Conservation (phyloP, 139 green algal genomes). For the Prasinococcaceae sp. region DNA sequence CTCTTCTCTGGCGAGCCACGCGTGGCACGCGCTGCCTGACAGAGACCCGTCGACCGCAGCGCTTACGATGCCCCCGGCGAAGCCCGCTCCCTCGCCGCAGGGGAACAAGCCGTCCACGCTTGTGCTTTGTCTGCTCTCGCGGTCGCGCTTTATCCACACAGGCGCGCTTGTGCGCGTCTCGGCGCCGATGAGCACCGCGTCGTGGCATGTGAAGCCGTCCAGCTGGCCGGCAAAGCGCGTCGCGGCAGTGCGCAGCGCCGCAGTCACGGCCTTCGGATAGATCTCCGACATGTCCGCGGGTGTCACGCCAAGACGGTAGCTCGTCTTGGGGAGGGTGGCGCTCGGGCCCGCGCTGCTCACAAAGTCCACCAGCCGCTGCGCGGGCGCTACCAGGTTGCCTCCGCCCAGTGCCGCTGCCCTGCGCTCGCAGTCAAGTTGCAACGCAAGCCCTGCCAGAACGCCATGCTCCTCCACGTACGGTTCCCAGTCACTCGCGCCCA, state of each 20-base stretch:
- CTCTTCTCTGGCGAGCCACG: no score
- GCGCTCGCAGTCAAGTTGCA: slow-evolving; percentile 36
- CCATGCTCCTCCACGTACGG: slow-evolving; percentile 30
- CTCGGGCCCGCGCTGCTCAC: slow-evolving; percentile 19
- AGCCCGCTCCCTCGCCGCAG: slow-evolving; percentile 62
- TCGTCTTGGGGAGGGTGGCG: slow-evolving; percentile 37
- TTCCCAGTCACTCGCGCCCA: slow-evolving; percentile 43
- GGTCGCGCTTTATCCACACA: slow-evolving; percentile 32
- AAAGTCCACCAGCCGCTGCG: slow-evolving; percentile 59
- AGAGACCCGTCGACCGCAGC: slow-evolving; percentile 65
- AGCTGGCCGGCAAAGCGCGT: slow-evolving; percentile 18
- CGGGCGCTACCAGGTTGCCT: slow-evolving; percentile 45
- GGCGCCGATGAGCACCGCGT: slow-evolving; percentile 47
- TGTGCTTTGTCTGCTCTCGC: slow-evolving; percentile 25
- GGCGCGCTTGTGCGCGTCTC: slow-evolving; percentile 65
- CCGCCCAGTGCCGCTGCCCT: slow-evolving; percentile 43
- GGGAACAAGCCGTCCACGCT: slow-evolving; percentile 48
- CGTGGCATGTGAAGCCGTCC: slow-evolving; percentile 35
- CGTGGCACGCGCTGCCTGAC: no score
- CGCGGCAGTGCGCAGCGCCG: slow-evolving; percentile 36
- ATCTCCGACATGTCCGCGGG: slow-evolving; percentile 40
- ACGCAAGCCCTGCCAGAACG: slow-evolving; percentile 43
- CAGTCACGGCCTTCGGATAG: slow-evolving; percentile 43
- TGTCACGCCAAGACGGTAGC: slow-evolving; percentile 56
- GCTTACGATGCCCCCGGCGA: slow-evolving; percentile 70